Conservation (phyloP, 208 protist genomes). For the Tritrichomonas musculus region DNA sequence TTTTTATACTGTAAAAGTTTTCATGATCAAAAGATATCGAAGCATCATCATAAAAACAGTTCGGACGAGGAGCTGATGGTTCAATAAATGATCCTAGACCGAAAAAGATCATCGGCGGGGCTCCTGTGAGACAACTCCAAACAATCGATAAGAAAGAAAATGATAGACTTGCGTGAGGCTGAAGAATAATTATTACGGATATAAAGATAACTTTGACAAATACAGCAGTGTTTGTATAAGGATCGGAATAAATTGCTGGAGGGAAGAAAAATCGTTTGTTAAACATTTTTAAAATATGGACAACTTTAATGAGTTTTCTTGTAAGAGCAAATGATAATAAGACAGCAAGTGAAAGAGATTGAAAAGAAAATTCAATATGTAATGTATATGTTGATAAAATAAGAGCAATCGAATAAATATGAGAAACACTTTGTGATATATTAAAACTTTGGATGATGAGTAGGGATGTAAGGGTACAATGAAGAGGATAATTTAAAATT, state of each 20-base stretch:
- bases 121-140: background rate
- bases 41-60: background rate
- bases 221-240: background rate
- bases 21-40: background rate
- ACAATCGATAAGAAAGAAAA: background rate
- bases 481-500: background rate
- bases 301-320: background rate
- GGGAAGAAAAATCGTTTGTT: background rate
- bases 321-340: background rate
- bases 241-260: background rate
- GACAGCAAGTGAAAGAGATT: background rate
- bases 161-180: background rate
- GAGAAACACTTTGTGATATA: background rate
- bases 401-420: background rate
- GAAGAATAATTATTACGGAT: background rate
- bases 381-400: background rate
- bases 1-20: background rate
- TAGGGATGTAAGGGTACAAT: background rate
- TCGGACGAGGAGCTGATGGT: background rate
- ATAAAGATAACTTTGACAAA: background rate
- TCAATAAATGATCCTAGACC: background rate
- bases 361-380: background rate
- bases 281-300: background rate
- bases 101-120: background rate
- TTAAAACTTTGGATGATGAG: background rate